These are phyloP conservation scores for Zychaea mexicana DNA, from an alignment of 371 early-diverging fungal genomes.

Conservation along the genomic window DNA sequence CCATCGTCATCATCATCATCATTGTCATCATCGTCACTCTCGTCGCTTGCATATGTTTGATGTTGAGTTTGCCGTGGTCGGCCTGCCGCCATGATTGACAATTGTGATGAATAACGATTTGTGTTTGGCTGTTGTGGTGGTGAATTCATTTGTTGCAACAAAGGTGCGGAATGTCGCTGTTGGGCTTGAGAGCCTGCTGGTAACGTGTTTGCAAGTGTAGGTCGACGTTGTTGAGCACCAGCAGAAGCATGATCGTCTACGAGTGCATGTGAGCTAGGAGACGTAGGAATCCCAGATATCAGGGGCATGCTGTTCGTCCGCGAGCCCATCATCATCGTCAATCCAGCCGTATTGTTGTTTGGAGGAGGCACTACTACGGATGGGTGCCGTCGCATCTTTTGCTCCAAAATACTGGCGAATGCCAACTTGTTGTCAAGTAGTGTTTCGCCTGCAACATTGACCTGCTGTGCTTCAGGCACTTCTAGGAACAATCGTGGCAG, in stretches of 20 bases:
- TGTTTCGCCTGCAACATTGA: conserved; percentile 24
- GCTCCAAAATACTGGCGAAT: conserved; percentile 25
- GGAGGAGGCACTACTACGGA: conserved; percentile 2
- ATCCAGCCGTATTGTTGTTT: conserved; percentile 2
- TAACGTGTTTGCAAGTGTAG: not conserved
- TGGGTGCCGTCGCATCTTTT: conserved; percentile 15
- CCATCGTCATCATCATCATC: conserved; percentile 31
- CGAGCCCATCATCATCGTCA: conserved; percentile 12
- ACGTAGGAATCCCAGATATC: conserved; percentile 10
- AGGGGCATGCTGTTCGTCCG: conserved; percentile 16
- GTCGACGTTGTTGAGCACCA: not conserved
- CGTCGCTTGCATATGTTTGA: conserved; percentile 22
- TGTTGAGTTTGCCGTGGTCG: conserved; percentile 1
- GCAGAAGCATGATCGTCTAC: not conserved
- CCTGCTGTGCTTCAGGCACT: conserved; percentile 20
- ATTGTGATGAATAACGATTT: not conserved
- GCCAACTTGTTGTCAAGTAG: conserved; percentile 34
- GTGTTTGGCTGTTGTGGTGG: not conserved
- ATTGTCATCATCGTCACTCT: conserved; percentile 24
- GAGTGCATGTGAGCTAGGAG: not conserved
- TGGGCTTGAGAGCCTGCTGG: not conserved
- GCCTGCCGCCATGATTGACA: conserved; percentile 3
- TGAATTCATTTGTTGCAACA: not conserved
- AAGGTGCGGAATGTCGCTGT: conserved; percentile 2
- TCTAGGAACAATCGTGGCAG: conserved; percentile 35